These are phyloP conservation scores for Jaapia argillacea DNA, from an alignment of 768 basidiomycete species.

Conservation along the genomic window DNA sequence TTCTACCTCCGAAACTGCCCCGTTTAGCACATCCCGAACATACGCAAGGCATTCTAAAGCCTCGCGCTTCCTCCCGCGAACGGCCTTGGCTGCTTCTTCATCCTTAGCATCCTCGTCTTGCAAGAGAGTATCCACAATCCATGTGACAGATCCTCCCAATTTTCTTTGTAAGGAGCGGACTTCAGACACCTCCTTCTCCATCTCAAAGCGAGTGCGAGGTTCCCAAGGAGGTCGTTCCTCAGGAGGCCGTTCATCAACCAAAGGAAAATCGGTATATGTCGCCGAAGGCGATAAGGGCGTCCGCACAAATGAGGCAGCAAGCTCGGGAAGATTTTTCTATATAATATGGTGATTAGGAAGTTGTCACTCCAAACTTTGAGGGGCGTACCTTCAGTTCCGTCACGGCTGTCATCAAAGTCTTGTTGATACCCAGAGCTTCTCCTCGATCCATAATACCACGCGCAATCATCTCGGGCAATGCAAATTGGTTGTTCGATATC, in stretches of 20 bases:
- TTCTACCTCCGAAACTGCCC: slow-evolving; percentile 44
- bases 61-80: slow-evolving; percentile 39
- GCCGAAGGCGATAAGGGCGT: slow-evolving; percentile 34
- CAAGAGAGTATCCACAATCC: slow-evolving; percentile 65
- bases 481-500: slow-evolving; percentile 27
- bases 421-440: slow-evolving; percentile 78
- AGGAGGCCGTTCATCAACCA: slow-evolving; percentile 46
- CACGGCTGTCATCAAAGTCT: slow-evolving; percentile 71
- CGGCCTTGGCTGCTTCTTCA: slow-evolving; percentile 28
- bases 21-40: slow-evolving; percentile 63
- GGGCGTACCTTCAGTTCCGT: slow-evolving; percentile 59
- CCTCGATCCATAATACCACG: slow-evolving; percentile 65
- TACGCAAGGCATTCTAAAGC: slow-evolving; percentile 71
- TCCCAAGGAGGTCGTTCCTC: slow-evolving; percentile 63
- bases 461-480: slow-evolving; percentile 62
- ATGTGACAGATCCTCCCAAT: slow-evolving; percentile 60
- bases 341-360: slow-evolving; percentile 6
- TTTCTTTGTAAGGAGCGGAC: slow-evolving; percentile 48
- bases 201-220: slow-evolving; percentile 55
- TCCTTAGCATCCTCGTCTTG: slow-evolving; percentile 36
- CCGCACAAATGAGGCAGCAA: slow-evolving; percentile 58
- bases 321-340: slow-evolving; percentile 79
- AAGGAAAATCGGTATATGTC: slow-evolving; percentile 43
- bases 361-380: slow-evolving; percentile 2
- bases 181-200: slow-evolving; percentile 51